Base-by-base conservation (phyloP, 2,329 filamentous ascomycete genomes). In the Tolypocladium ovalisporum region DNA sequence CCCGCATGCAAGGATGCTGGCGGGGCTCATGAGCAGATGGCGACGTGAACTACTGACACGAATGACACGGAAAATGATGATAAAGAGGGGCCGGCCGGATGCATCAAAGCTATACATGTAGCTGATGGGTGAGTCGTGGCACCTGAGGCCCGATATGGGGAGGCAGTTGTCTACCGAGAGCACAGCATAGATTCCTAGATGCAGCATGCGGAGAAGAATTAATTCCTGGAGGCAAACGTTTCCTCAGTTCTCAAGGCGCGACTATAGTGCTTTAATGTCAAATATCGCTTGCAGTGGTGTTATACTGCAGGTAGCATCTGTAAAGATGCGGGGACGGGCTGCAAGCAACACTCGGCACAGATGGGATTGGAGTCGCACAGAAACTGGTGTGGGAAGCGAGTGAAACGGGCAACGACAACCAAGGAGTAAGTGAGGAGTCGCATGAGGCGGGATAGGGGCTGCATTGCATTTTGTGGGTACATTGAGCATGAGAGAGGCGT, bases 221-320 rank as follows among this genome's bases (percentile, higher is more conserved):
- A 17, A 49, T 49, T 49, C 32, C 27, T 27, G 44, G 17, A 29
- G 27, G 44, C 27, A 51, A 51, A 34, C 29, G 10, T 6, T 15
- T 6, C n/a, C 19, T 51, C 47, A 19, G 32, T n/a, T 51, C 17
- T n/a, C 29, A 19, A 19, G 29, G 13, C 6, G 17, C 44, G 44
- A 17, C 3, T 27, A 19, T 34, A 3, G 47, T n/a, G 47, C 19
- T 34, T 51, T 6, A 22, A 34, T 29, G 24, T 56, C 19, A 49
- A 56, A 27, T 42, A n/a, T 56, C 49, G 47, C 49, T 29, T 52
- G 55, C 55, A 56, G 55, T 49, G 42, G 47, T 6, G 49, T 44
- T 13, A 22, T 36, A 36, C 55, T n/a, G 39, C 55, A 56, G 44
- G 35, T 42, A 52, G 39, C 52, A 56, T 52, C 47, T 52, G 55